Evolutionary conservation across 192 early-diverging fungal genomes (phyloP).

Genomic region (Fimicolochytrium jonesii): DNA sequence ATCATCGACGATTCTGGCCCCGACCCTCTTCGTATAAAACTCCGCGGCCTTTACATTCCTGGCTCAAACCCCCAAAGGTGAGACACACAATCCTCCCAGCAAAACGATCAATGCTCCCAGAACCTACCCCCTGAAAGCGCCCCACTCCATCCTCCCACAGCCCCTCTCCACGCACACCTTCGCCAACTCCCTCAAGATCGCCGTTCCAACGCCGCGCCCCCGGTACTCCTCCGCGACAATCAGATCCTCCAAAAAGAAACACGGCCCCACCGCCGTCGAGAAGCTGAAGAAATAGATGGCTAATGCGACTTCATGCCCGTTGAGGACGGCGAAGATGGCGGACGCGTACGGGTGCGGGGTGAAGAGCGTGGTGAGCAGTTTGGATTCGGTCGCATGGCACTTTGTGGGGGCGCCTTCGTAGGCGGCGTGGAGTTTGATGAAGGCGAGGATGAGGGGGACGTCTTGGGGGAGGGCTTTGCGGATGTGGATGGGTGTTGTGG

Average conservation of each 20-base stretch:
- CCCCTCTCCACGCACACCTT: slow-evolving; percentile 52
- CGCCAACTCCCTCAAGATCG: slow-evolving; percentile 63
- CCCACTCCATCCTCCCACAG: slow-evolving; percentile 79
- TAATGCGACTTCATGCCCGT: slow-evolving; percentile 56
- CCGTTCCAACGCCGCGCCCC: slow-evolving; percentile 62
- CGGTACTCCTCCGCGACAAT: slow-evolving; percentile 64
- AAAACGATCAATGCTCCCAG: too few relatives aligned
- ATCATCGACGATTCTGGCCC: slow-evolving; percentile 63
- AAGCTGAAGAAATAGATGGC: slow-evolving; percentile 84
- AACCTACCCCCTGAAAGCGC: slow-evolving; percentile 66
- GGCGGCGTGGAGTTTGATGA: slow-evolving; percentile 69
- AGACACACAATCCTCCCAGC: too few relatives aligned
- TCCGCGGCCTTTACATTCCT: slow-evolving; percentile 67
- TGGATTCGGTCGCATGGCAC: slow-evolving; percentile 65
- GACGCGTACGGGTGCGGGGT: slow-evolving; percentile 58
- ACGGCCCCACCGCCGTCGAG: slow-evolving; percentile 53
- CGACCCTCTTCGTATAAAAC: slow-evolving; percentile 65
- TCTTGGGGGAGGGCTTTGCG: slow-evolving; percentile 52
- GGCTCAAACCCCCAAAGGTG: not conserved
- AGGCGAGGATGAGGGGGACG: slow-evolving; percentile 57
- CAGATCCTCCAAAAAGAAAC: slow-evolving; percentile 82
- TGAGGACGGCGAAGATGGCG: slow-evolving; percentile 58
- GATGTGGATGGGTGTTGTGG: too few relatives aligned
- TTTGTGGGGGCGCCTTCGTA: slow-evolving; percentile 70
- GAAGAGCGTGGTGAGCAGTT: slow-evolving; percentile 60